Base-by-base conservation (phyloP, 208 protist genomes). In the Leishmania martiniquensis region DNA sequence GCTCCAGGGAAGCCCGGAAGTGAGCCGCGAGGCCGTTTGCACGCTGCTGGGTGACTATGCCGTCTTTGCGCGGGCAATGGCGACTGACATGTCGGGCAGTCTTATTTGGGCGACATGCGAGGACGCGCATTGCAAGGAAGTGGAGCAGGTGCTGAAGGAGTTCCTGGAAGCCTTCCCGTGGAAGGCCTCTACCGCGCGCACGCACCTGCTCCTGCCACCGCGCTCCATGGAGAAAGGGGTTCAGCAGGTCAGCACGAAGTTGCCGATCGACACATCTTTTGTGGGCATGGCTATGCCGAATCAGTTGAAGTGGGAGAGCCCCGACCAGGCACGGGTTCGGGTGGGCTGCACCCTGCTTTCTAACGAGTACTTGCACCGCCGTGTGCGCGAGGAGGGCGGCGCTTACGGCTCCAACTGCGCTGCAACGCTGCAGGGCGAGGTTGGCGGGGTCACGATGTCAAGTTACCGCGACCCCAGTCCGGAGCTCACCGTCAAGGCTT, bases 391-490 rank as follows among this genome's bases (percentile, higher is more conserved):
- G 74, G 93, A 98, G 78, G 95, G 95, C 37, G 95, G 95, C 25
- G 95, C 95, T 51, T 98, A 98, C 85, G 95, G 95, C 45, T 84
- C 87, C 32, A 77, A 83, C 68, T 85, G 86, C 37, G 51, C 79
- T n/a, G 82, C 93, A 39, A 95, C 90, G 25, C 86, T 96, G 49
- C 82, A 80, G 37, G 93, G 91, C 34, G 90, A 95, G 72, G 90
- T 91, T 4, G 93, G 90, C 60, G 93, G 95, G 20, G 74, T 96
- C 32, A 89, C 87, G 67, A 95, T 97, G 92, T 92, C 84, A 39
- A 96, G 93, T 80, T 97, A 97, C 85, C 90, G 95, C 55, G 95
- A 98, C 79, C 95, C 95, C 7, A 92, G 71, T 47, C 93, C 94
- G 0, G 88, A 93, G 17, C 66, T 77, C 37, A 97, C 90, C 1